Percentiles rank a stretch among this genome's conserved stretches.
phyloP scores from a whole-genome alignment of 306 rosid genomes.

The Gleditsia sinensis region DNA sequence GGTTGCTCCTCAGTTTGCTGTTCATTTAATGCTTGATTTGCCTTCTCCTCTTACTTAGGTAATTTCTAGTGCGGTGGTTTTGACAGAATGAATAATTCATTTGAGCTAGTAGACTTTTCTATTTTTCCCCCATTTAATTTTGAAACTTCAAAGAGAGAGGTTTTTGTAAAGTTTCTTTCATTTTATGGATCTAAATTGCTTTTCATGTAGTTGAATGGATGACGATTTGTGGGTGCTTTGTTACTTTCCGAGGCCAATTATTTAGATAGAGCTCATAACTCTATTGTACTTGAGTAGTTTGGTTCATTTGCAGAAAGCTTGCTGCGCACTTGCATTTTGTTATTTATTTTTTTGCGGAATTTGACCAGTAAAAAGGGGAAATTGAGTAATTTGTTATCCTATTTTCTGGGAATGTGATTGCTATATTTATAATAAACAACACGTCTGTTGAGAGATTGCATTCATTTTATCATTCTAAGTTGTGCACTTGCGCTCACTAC shows the following conservation, averaged over 20 bases:
- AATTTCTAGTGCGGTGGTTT: neutral
- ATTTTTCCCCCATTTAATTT: neutral
- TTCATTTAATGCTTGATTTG: constrained; percentile 18
- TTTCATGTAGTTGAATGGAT: constrained; percentile 28
- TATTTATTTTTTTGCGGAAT: neutral
- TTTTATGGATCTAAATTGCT: constrained; percentile 46
- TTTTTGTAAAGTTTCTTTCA: constrained; percentile 7
- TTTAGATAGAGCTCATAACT: neutral
- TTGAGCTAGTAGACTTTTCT: neutral
- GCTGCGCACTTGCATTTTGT: constrained; percentile 24
- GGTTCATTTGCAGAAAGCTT: constrained; percentile 18
- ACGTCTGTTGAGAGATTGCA: too few species aligned
- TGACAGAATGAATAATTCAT: neutral
- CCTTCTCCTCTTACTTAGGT: constrained; percentile 1
- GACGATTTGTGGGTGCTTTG: constrained; percentile 23
- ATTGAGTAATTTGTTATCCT: neutral
- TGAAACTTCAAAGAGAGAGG: neutral
- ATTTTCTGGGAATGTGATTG: constrained; percentile 25
- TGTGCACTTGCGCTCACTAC: too few species aligned
- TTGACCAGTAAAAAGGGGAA: neutral
- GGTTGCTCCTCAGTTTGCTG: neutral
- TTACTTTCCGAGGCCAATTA: constrained; percentile 8
- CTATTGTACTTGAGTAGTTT: neutral
- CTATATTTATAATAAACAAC: too few species aligned
- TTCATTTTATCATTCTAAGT: too few species aligned